phyloP scores from a whole-genome alignment of 108 stramenopile species.

The Cyclostephanos invisitatus region DNA sequence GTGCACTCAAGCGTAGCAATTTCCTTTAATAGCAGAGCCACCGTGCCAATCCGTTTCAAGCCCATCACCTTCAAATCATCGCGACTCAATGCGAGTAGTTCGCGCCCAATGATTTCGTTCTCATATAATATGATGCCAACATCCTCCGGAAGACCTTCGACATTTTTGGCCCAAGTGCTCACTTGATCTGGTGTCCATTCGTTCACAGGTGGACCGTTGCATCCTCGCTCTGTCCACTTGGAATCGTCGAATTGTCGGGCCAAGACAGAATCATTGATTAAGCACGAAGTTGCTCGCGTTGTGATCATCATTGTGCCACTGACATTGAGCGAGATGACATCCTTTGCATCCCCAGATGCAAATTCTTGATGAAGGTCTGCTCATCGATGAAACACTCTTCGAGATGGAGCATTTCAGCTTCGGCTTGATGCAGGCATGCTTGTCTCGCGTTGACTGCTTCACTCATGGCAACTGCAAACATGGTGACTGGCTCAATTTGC shows the following conservation, averaged over 20 bases:
- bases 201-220: not conserved
- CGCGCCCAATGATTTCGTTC: conserved; percentile 23
- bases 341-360: conserved; percentile 17
- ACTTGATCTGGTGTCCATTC: conserved; percentile 30
- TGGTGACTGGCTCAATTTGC: not conserved
- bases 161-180: conserved; percentile 13
- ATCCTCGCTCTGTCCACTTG: conserved; percentile 21
- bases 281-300: conserved; percentile 23
- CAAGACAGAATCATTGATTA: conserved; percentile 32
- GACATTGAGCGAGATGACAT: conserved; percentile 41
- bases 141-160: conserved; percentile 25
- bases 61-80: conserved; percentile 38
- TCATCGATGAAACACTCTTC: conserved; percentile 38
- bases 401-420: conserved; percentile 13
- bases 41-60: conserved; percentile 17
- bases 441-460: conserved; percentile 22
- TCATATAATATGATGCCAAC: conserved; percentile 23
- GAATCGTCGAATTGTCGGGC: conserved; percentile 17
- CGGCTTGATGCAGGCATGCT: conserved; percentile 9
- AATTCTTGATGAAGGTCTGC: conserved; percentile 21
- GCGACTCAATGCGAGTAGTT: conserved; percentile 31
- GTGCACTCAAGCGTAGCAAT: conserved; percentile 21
- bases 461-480: conserved; percentile 29
- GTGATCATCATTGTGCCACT: conserved; percentile 44
- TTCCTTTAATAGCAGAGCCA: conserved; percentile 35